Base-by-base conservation (phyloP, 331 rosid genomes). In the Quercus tomentella region DNA sequence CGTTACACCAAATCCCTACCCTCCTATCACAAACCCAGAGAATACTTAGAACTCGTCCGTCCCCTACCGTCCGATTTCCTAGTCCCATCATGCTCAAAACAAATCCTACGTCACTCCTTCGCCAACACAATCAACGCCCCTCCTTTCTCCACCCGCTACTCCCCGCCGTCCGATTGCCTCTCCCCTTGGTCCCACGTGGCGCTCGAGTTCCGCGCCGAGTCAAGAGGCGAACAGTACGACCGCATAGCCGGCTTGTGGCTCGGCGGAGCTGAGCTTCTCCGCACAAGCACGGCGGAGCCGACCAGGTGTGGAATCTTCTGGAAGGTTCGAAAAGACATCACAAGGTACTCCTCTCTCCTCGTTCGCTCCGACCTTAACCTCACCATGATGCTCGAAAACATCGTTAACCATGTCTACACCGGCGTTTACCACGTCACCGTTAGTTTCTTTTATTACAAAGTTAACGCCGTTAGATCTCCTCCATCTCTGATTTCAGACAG, bases 241-340 rank as follows among this genome's bases (percentile, higher is more conserved):
- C 97, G 98, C 66, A 88, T 93, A 77, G 85, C 92, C 79, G 98
- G 89, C 75, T 1, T 93, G 12, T 93, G 95, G 97, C 91, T 93
- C 61, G 88, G 76, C 76, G 98, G 97, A 23, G 91, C 17, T 4
- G 98, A 93, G 87, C 79, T 93, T 52, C 81, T 93, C 78, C 93
- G 98, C 1, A 93, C 95, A 63, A 91, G 97, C 90, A 91, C 98
- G 17, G 91, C 97, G 54, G 88, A 91, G 73, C 97, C 98, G 16
- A 82, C 86, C 16, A 14, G 67, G 30, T 9, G 70, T 3, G 93
- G 91, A 30, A 37, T 91, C 83, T 87, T 84, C 93, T 93, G 98
- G 98, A 83, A 80, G 30, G 81, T 93, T 71, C 91, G 84, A 1
- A 93, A 93, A 84, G 98, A 93, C 61, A 58, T 93, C 74, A 91